Evolutionary conservation across 495 filamentous ascomycete species (phyloP), one percentile per base, ranked within the genome.

Genomic region (Penicillium coprophilum): DNA sequence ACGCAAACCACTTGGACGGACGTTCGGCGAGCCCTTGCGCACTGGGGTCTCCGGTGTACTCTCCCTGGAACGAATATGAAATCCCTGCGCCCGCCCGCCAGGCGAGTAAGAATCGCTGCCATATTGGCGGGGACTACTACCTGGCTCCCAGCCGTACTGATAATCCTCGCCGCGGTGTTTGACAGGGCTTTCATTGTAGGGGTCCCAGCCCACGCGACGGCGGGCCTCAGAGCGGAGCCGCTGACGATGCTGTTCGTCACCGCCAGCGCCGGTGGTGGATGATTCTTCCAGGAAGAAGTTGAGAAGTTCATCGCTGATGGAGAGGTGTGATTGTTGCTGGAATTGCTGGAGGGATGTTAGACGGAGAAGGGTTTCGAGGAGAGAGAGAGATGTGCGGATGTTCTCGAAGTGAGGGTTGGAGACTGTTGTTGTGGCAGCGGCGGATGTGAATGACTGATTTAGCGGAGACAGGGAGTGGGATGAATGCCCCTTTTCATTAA

Each of bases 271-370:
- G 6, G 87, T 89, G 6, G 84, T 82, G 23, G 82, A 80, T 0
- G 85, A 88, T 66, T 96, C 91, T 58, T 89, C 85, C 34, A 99
- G 81, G 78, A 97, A 99, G 77, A 97, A 96, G 54, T 86, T 92
- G 15, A 97, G 79, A 8, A 96, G 82, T 68, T 99, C 91, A 66
- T 99, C 95, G n/a, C 87, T 90, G 62, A 97, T 95, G 32, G 91
- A 82, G 30, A 97, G 83, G 62, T 99, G 95, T 1, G 91, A 90
- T 40, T 86, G 81, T 81, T 99, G 95, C 65, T 96, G 90, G 72
- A 94, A 96, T 77, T 97, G 92, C 69, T 97, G 94, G n/a, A 97
- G 81, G 43, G 91, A 88, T 8, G 88, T 89, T 21, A 99, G 84
- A 53, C 95, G 92, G 53, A 99, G 84, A 39, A 97, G 80, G 72